Percentiles rank a stretch among this genome's conserved stretches.
phyloP scores from a whole-genome alignment of 1,284 basidiomycete species.

The Tylopilus sp. region DNA sequence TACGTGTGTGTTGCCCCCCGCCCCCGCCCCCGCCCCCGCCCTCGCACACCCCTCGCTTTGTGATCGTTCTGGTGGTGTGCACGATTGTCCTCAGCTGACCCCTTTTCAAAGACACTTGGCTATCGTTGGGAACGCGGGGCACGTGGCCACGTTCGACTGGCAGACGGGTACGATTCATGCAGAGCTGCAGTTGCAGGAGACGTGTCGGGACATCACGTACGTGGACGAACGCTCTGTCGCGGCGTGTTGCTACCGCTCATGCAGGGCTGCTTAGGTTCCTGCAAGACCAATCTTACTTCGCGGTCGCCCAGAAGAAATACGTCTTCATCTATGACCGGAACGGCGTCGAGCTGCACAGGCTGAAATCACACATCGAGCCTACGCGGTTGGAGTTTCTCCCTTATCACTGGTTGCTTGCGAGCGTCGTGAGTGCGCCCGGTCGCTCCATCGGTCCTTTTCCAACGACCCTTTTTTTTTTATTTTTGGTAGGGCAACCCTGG shows the following conservation, averaged over 20 bases:
- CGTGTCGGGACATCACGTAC: conserved; percentile 86
- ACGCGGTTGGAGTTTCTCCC: conserved; percentile 90
- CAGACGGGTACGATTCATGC: conserved; percentile 83
- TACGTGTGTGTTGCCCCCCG: too few species aligned
- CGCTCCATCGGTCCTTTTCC: background rate
- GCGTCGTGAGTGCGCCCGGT: conserved; percentile 56
- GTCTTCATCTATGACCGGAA: conserved; percentile 95
- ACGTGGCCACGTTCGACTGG: conserved; percentile 96
- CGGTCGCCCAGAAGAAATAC: conserved; percentile 96
- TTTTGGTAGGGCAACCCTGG: conserved; percentile 76
- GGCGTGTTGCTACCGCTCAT: conserved; percentile 8
- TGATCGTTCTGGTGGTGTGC: too few species aligned
- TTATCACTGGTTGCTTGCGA: conserved; percentile 93
- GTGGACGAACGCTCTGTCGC: conserved; percentile 25
- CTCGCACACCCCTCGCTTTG: too few species aligned
- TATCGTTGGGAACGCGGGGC: conserved; percentile 78
- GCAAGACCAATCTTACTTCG: conserved; percentile 90
- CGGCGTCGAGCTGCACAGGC: conserved; percentile 88
- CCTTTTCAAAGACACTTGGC: conserved; percentile 65
- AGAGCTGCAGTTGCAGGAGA: conserved; percentile 89
- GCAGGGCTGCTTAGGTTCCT: conserved; percentile 63
- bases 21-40: too few species aligned
- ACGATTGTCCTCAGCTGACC: too few species aligned
- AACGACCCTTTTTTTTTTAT: background rate
- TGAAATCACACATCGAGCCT: conserved; percentile 86